phyloP scores from a whole-genome alignment of 495 filamentous ascomycete species.

The Achaetomiella virescens region DNA sequence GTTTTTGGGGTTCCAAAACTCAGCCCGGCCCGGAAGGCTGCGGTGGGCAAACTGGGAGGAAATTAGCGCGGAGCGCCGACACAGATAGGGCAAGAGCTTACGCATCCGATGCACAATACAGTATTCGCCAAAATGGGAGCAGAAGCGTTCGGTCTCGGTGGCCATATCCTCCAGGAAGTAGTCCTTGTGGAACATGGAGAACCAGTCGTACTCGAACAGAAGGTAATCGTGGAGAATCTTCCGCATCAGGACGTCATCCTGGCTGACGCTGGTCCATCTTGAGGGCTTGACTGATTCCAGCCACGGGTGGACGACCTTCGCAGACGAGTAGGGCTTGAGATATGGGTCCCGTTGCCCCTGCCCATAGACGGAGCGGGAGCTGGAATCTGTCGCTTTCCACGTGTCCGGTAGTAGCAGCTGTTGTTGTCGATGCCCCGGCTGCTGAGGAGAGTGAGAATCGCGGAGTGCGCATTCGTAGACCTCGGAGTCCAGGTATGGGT shows the following conservation, averaged over 20 bases:
- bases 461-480: slow-evolving; percentile 25
- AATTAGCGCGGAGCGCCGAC: background rate
- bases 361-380: slow-evolving; percentile 7
- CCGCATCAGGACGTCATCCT: slow-evolving; percentile 29
- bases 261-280: slow-evolving; percentile 33
- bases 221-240: slow-evolving; percentile 32
- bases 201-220: slow-evolving; percentile 34
- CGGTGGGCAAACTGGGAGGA: slow-evolving; percentile 26
- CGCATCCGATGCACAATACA: slow-evolving; percentile 31
- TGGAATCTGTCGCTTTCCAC: background rate
- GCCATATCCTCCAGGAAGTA: slow-evolving; percentile 36
- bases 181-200: slow-evolving; percentile 32
- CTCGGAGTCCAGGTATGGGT: slow-evolving; percentile 36
- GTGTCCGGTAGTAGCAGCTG: background rate
- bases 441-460: background rate
- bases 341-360: slow-evolving; percentile 27
- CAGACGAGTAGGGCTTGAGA: slow-evolving; percentile 32
- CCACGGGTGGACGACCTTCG: slow-evolving; percentile 26
- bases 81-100: background rate
- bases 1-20: slow-evolving; percentile 34
- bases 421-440: background rate
- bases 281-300: slow-evolving; percentile 29
- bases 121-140: slow-evolving; percentile 36
- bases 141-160: slow-evolving; percentile 26
- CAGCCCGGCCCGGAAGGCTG: slow-evolving; percentile 24